phyloP scores from a whole-genome alignment of 176 grass and related monocot species.

The Lolium multiflorum region DNA sequence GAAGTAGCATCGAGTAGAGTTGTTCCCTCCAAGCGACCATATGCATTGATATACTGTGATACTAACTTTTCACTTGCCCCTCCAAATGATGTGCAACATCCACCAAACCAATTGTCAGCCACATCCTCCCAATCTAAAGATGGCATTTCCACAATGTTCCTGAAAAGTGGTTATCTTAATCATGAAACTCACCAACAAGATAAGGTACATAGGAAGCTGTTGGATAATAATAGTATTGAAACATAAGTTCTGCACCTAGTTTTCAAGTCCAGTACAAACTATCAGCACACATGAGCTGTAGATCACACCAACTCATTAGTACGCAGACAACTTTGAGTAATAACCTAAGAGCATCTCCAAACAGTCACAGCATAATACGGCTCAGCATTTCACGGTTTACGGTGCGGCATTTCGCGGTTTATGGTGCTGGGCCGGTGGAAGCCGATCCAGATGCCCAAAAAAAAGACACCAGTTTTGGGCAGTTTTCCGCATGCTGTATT shows the following conservation, averaged over 20 bases:
- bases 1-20: slow-evolving; percentile 65
- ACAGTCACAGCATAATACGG: too few species aligned
- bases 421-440: too few species aligned
- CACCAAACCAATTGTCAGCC: slow-evolving; percentile 97
- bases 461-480: too few species aligned
- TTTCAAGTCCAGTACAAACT: slow-evolving; percentile 26
- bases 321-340: background rate
- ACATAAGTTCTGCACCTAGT: background rate
- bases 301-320: background rate
- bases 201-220: background rate
- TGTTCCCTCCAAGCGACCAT: slow-evolving; percentile 57
- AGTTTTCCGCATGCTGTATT: too few species aligned
- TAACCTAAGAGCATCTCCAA: background rate
- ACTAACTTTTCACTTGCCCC: slow-evolving; percentile 70
- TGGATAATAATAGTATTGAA: background rate
- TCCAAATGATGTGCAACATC: slow-evolving; percentile 95
- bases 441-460: too few species aligned
- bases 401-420: too few species aligned
- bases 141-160: slow-evolving; percentile 88
- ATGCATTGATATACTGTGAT: slow-evolving; percentile 65
- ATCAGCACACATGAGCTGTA: background rate
- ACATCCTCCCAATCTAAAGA: slow-evolving; percentile 82
- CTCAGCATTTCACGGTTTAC: too few species aligned
- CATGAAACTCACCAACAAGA: background rate
- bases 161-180: slow-evolving; percentile 35